Conservation (phyloP, 2,329 filamentous ascomycete species). For the Plectosphaerella sp. region DNA sequence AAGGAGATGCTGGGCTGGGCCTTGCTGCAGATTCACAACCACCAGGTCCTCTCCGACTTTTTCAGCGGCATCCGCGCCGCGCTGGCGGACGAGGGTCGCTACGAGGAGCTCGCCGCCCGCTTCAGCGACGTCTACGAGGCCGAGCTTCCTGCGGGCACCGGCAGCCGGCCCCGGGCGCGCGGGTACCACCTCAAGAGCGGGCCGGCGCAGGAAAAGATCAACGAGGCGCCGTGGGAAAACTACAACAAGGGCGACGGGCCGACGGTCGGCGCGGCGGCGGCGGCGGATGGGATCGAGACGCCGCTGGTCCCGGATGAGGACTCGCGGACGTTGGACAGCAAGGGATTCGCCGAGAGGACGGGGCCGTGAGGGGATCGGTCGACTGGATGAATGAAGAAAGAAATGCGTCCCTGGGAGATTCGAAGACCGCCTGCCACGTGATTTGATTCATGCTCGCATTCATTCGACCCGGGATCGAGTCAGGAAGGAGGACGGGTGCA, state of each 20-base stretch:
- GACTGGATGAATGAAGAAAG: neutral
- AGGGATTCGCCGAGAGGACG: slow-evolving; percentile 43
- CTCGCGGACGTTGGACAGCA: slow-evolving; percentile 47
- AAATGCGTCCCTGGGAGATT: too few species aligned
- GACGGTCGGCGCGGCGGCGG: slow-evolving; percentile 24
- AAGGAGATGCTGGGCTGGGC: slow-evolving; percentile 98
- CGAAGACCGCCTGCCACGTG: too few species aligned
- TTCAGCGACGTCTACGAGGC: slow-evolving; percentile 59
- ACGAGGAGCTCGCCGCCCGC: slow-evolving; percentile 43
- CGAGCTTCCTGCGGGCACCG: slow-evolving; percentile 68
- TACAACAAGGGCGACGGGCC: slow-evolving; percentile 27
- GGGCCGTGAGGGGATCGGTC: neutral
- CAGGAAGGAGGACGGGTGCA: too few species aligned
- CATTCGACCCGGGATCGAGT: too few species aligned
- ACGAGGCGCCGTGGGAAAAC: slow-evolving; percentile 62
- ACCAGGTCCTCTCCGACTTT: slow-evolving; percentile 66
- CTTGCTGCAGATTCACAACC: slow-evolving; percentile 88
- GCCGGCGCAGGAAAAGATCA: slow-evolving; percentile 61
- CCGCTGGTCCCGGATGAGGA: slow-evolving; percentile 40
- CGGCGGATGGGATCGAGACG: slow-evolving; percentile 43
- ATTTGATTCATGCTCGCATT: too few species aligned
- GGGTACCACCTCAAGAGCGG: slow-evolving; percentile 79
- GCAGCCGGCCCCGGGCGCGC: slow-evolving; percentile 71
- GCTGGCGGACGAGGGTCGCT: slow-evolving; percentile 50
- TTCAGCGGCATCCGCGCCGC: slow-evolving; percentile 65